These are phyloP conservation scores for Pseudophaeomoniella oleicola DNA, from an alignment of 2,329 filamentous ascomycete genomes.

Conservation along the genomic window DNA sequence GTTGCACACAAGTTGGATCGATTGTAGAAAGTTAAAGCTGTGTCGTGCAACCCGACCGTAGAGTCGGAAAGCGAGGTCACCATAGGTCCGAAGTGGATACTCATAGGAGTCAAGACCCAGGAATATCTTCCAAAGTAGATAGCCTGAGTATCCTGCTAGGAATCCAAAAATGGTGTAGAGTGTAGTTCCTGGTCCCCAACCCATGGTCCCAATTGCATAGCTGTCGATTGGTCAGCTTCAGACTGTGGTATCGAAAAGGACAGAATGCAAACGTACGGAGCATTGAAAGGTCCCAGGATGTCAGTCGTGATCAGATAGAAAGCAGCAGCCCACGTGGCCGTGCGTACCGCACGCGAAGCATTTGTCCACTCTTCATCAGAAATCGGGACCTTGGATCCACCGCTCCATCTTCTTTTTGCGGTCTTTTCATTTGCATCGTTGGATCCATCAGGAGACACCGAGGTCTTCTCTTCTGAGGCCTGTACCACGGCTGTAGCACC, in stretches of 20 bases:
- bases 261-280: slow-evolving; percentile 15
- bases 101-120: slow-evolving; percentile 32
- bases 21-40: slow-evolving; percentile 33
- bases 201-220: slow-evolving; percentile 19
- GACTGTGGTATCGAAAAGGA: neutral
- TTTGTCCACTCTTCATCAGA: slow-evolving; percentile 31
- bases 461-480: neutral
- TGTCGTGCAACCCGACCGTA: slow-evolving; percentile 31
- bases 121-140: slow-evolving; percentile 31
- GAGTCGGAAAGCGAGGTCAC: slow-evolving; percentile 33
- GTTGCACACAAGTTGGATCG: slow-evolving; percentile 25
- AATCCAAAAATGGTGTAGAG: slow-evolving; percentile 31
- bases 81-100: slow-evolving; percentile 32
- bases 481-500: neutral
- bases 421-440: neutral
- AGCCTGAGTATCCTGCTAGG: slow-evolving; percentile 28
- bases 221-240: slow-evolving; percentile 8
- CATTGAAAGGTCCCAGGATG: slow-evolving; percentile 29
- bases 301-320: slow-evolving; percentile 38
- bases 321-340: slow-evolving; percentile 27
- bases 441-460: neutral
- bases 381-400: slow-evolving; percentile 7
- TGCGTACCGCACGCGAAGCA: slow-evolving; percentile 30
- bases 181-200: slow-evolving; percentile 30
- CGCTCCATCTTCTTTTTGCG: neutral